Conservation (phyloP, 768 basidiomycete species). For the Rhodotorula sphaerocarpa region DNA sequence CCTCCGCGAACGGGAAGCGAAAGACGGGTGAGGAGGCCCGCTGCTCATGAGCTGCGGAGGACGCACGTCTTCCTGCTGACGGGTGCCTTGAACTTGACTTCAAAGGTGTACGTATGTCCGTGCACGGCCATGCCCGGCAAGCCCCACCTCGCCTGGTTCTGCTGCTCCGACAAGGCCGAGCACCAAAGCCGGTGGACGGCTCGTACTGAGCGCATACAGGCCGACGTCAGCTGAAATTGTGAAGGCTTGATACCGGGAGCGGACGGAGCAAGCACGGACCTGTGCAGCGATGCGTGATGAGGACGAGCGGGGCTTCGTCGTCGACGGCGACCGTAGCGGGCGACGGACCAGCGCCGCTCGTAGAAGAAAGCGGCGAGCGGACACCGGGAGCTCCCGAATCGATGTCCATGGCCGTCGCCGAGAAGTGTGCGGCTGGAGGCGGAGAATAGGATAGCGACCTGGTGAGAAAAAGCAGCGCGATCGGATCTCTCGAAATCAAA, state of each 20-base stretch:
- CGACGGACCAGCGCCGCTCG: too few species aligned
- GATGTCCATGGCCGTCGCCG: too few species aligned
- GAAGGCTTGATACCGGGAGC: too few species aligned
- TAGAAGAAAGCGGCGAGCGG: too few species aligned
- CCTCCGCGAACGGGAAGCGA: background rate
- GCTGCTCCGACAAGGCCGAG: background rate
- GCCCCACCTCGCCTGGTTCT: conserved; percentile 6
- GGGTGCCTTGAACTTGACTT: conserved; percentile 17
- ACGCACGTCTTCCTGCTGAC: conserved; percentile 16
- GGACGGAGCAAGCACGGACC: background rate
- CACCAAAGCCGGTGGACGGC: conserved; percentile 17
- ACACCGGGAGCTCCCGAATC: too few species aligned
- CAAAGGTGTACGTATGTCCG: conserved; percentile 16
- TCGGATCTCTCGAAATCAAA: too few species aligned
- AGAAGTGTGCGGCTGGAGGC: too few species aligned
- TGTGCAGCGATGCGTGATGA: background rate
- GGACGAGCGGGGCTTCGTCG: too few species aligned
- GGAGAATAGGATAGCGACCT: too few species aligned
- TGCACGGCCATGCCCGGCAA: background rate
- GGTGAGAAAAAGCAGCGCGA: too few species aligned
- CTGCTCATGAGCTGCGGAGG: background rate
- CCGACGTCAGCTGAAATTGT: too few species aligned
- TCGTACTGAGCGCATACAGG: conserved; percentile 3
- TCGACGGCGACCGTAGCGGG: background rate
- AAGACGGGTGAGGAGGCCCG: too few species aligned